phyloP scores from a whole-genome alignment of 2,329 filamentous ascomycete species.

The Penicillium polonicum region DNA sequence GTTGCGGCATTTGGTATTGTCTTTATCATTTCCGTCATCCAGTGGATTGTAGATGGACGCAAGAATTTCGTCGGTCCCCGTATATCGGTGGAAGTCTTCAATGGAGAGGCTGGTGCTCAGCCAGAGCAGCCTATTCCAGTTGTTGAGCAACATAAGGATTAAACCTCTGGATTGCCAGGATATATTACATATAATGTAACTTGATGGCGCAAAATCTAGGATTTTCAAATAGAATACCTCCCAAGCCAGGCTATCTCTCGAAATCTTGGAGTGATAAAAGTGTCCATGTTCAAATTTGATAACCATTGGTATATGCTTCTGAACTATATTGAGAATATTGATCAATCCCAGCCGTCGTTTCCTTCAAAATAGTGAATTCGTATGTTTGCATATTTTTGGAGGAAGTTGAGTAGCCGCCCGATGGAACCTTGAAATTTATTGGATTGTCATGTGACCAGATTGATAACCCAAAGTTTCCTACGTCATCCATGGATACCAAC shows the following conservation, averaged over 20 bases:
- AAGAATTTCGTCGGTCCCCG: conserved; percentile 60
- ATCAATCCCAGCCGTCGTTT: too few relatives aligned
- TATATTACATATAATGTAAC: not conserved
- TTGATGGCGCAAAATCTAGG: not conserved
- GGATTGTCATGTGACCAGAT: not conserved
- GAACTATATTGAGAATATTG: not conserved
- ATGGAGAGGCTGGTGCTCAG: conserved; percentile 22
- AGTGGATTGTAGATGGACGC: conserved; percentile 61
- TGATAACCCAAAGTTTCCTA: conserved; percentile 8
- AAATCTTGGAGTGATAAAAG: not conserved
- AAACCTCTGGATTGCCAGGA: not conserved
- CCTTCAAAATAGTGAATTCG: not conserved
- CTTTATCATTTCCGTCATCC: conserved; percentile 55
- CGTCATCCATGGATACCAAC: conserved; percentile 7
- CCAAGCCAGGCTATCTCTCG: not conserved
- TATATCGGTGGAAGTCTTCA: conserved; percentile 42
- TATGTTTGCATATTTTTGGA: not conserved
- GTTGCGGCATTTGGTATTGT: conserved; percentile 59
- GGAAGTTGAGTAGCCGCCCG: not conserved
- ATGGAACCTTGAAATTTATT: too few relatives aligned
- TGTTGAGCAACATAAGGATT: conserved; percentile 18
- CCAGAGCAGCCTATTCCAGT: conserved; percentile 20
- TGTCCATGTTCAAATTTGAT: not conserved
- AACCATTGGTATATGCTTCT: not conserved
- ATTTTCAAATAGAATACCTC: not conserved